These are phyloP conservation scores for Aspergillus intermedius DNA, from an alignment of 2,329 filamentous ascomycete genomes.

Conservation along the genomic window DNA sequence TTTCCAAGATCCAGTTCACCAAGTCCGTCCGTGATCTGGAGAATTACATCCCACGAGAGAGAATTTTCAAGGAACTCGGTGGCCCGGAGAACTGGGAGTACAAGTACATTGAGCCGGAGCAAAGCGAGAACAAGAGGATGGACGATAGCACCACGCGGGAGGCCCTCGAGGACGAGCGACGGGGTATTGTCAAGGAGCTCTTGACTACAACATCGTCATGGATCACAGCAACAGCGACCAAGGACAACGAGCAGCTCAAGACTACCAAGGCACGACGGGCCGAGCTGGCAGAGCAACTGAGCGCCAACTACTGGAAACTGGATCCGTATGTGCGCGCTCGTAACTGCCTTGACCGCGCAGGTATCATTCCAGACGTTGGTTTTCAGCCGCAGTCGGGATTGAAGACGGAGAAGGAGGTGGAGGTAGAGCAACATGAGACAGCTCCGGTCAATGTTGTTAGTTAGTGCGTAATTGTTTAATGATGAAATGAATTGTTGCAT, in stretches of 20 bases:
- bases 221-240: conserved; percentile 51
- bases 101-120: conserved; percentile 65
- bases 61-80: conserved; percentile 72
- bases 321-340: conserved; percentile 80
- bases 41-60: conserved; percentile 61
- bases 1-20: conserved; percentile 85
- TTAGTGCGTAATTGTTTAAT: background rate
- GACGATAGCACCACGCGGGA: conserved; percentile 57
- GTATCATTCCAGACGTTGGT: conserved; percentile 61
- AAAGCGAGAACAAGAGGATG: conserved; percentile 69
- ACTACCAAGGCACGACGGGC: conserved; percentile 52
- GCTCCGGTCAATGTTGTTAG: conserved; percentile 7
- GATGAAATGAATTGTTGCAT: no score
- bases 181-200: conserved; percentile 61
- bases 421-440: conserved; percentile 14
- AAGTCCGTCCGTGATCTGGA: conserved; percentile 69
- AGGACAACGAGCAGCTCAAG: conserved; percentile 37
- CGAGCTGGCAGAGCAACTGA: conserved; percentile 57
- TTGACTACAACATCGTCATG: conserved; percentile 68
- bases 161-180: conserved; percentile 56
- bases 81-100: conserved; percentile 79
- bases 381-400: conserved; percentile 53
- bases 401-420: conserved; percentile 8
- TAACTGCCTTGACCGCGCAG: conserved; percentile 71
- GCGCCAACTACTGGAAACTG: conserved; percentile 75